Base-by-base conservation (phyloP, 2,329 filamentous ascomycete species). In the Lojkania enalia region DNA sequence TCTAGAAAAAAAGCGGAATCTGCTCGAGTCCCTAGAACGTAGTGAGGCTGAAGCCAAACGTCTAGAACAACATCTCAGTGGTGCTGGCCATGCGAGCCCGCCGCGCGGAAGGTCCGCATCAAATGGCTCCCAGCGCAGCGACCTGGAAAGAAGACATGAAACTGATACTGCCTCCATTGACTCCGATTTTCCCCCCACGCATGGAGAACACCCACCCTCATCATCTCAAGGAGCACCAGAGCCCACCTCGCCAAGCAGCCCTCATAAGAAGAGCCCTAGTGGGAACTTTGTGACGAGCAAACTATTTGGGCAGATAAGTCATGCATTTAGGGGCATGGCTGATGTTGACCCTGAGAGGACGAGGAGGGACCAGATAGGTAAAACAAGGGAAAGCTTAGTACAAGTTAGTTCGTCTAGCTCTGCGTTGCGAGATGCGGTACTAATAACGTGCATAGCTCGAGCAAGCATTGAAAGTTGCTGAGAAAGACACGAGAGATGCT, bases 291-390 rank as follows among this genome's bases (percentile, higher is more conserved):
- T 97, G 50, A 91, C 91, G 1, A 96, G 81, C 63, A 84, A 92
- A 73, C 90, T 99, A 40, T 97, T 99, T 68, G 94, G 92, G 1
- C 88, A 91, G 9, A 86, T 99, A 51, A 95, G 89, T 43, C 92
- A 99, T 71, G 94, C 94, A 0, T 90, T 97, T 23, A 90, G 97
- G 63, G 94, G 94, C 3, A 92, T 97, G 60, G 92, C 94, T 1
- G 94, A 99, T 66, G 89, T 95, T 31, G 94, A 99, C 64, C 94
- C 94, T 0, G 94, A 99, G 72, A 81, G 91, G 52, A 96, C 91
- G 32, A 81, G 94, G 41, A 82, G 94, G 42, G 94, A 99, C 67
- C 87, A 90, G 52, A 96, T 99, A 57, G 91, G 92, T 29, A 97
- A 96, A 78, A 99, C 94, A 1, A 85, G 86, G 54, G 94, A 99